A percentile compares a stretch with the other conserved stretches of the same genome.
phyloP scores from a whole-genome alignment of 1,284 basidiomycete species.

The Sanghuangporus sanghuang region DNA sequence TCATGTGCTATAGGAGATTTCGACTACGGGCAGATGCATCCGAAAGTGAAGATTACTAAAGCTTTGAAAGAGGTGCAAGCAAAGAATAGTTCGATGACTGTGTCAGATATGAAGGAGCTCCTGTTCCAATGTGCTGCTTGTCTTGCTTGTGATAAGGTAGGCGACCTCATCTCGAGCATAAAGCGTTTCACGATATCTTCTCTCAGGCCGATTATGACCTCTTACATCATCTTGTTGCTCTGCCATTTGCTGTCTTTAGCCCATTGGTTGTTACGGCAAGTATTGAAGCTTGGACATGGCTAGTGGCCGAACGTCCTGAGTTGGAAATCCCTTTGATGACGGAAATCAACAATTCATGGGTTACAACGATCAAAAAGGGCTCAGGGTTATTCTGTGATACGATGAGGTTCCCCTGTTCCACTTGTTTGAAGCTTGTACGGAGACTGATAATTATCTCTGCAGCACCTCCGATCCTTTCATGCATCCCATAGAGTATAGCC shows the following conservation, averaged over 20 bases:
- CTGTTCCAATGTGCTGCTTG: conserved; percentile 86
- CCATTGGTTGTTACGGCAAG: conserved; percentile 83
- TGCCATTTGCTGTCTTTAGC: conserved; percentile 89
- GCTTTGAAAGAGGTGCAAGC: conserved; percentile 65
- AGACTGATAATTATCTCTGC: conserved; percentile 11
- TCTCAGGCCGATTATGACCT: conserved; percentile 79
- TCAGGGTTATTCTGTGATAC: conserved; percentile 81
- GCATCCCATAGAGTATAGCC: conserved; percentile 83
- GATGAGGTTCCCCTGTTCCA: conserved; percentile 58
- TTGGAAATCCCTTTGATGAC: conserved; percentile 75
- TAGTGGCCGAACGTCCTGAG: conserved; percentile 83
- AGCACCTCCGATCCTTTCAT: conserved; percentile 88
- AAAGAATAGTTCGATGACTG: conserved; percentile 66
- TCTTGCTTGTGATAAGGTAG: conserved; percentile 67
- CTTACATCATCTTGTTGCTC: conserved; percentile 80
- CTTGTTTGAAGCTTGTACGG: not conserved
- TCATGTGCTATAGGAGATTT: not conserved
- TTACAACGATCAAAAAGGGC: conserved; percentile 68
- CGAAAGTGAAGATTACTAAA: conserved; percentile 60
- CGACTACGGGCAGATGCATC: conserved; percentile 27
- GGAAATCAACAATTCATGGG: conserved; percentile 88
- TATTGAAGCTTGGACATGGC: conserved; percentile 96
- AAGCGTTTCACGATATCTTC: not conserved
- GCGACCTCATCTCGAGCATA: not conserved
- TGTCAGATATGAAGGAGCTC: conserved; percentile 80